Percentiles rank a stretch among this genome's conserved stretches.
phyloP scores from a whole-genome alignment of 495 filamentous ascomycete genomes.

The Penicillium arizonense region DNA sequence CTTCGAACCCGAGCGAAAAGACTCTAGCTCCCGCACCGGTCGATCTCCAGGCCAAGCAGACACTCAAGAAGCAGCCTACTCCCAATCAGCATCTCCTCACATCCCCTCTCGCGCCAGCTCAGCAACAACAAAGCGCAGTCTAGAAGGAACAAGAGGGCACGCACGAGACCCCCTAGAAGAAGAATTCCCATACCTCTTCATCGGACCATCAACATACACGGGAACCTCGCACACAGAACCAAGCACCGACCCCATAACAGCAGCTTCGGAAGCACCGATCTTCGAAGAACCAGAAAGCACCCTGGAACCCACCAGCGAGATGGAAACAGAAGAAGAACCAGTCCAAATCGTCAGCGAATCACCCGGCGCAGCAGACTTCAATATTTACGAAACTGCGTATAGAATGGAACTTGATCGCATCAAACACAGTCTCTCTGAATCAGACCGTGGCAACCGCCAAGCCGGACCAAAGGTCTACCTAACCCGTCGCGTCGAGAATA shows the following conservation, averaged over 20 bases:
- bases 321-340: conserved; percentile 17
- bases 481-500: conserved; percentile 58
- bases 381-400: conserved; percentile 88
- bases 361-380: conserved; percentile 73
- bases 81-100: conserved; percentile 26
- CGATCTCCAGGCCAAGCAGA: conserved; percentile 21
- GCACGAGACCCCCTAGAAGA: conserved; percentile 62
- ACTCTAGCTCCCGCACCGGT: conserved; percentile 28
- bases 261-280: conserved; percentile 3
- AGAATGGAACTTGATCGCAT: conserved; percentile 78
- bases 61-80: conserved; percentile 8
- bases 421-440: conserved; percentile 34
- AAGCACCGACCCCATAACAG: conserved; percentile 5
- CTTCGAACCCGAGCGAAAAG: conserved; percentile 25
- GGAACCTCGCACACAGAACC: conserved; percentile 22
- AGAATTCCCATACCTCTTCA: conserved; percentile 65
- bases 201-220: conserved; percentile 59
- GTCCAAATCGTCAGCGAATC: conserved; percentile 69
- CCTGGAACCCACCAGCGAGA: conserved; percentile 15
- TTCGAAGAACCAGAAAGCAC: conserved; percentile 27
- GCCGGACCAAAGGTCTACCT: conserved; percentile 51
- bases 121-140: conserved; percentile 38
- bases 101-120: conserved; percentile 37
- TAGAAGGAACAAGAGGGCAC: conserved; percentile 57
- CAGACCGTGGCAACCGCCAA: conserved; percentile 15